These are phyloP conservation scores for Vigna reflexopilosa DNA, from an alignment of 306 rosid genomes.

Conservation along the genomic window DNA sequence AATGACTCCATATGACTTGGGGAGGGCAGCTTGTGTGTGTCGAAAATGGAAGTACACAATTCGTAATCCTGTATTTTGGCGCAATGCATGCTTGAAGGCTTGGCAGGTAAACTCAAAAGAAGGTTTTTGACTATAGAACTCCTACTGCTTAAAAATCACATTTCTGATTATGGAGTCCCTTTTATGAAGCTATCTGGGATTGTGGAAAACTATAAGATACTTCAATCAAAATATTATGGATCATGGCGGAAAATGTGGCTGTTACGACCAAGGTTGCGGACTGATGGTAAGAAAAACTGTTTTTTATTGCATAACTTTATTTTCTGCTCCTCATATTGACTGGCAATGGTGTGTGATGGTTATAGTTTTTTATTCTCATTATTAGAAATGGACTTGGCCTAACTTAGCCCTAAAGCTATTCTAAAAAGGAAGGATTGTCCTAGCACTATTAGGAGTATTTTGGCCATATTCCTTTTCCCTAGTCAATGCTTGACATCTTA, in stretches of 20 bases:
- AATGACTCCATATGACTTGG: slow-evolving; percentile 85
- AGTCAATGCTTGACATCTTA: neutral
- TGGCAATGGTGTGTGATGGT: neutral
- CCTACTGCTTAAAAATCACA: slow-evolving; percentile 29
- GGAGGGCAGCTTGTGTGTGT: slow-evolving; percentile 91
- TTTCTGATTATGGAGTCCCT: slow-evolving; percentile 41
- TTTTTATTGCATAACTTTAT: slow-evolving; percentile 23
- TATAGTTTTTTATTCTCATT: slow-evolving; percentile 1
- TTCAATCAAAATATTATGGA: slow-evolving; percentile 79
- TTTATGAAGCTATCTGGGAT: slow-evolving; percentile 72
- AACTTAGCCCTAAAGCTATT: neutral
- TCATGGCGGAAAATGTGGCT: slow-evolving; percentile 99
- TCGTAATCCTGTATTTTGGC: slow-evolving; percentile 95
- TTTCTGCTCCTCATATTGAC: slow-evolving; percentile 26
- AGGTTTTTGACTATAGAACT: slow-evolving; percentile 34
- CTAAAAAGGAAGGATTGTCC: neutral
- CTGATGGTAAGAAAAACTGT: slow-evolving; percentile 68
- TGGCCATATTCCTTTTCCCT: neutral
- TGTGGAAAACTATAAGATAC: slow-evolving; percentile 74
- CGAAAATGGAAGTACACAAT: slow-evolving; percentile 94
- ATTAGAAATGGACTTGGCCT: neutral
- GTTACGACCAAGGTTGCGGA: slow-evolving; percentile 85
- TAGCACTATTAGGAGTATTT: neutral
- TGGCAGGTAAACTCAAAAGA: slow-evolving; percentile 83
- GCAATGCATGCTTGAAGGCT: slow-evolving; percentile 91